A percentile compares a stretch with the other conserved stretches of the same genome.
Conservation (phyloP, 2,329 filamentous ascomycete species). For the Colletotrichum endophyticum region DNA sequence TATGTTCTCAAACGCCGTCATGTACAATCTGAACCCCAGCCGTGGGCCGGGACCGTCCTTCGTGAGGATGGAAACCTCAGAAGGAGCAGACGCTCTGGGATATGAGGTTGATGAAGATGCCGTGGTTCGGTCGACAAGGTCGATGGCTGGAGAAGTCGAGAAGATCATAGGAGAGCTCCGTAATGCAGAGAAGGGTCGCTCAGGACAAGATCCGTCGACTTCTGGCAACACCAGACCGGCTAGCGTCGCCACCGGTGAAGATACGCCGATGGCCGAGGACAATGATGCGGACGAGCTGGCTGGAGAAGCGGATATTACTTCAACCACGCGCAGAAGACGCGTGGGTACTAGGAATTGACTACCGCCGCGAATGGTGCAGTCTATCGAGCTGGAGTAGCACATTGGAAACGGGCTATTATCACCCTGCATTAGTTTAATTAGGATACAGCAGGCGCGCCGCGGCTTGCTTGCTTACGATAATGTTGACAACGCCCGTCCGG, state of each 20-base stretch:
- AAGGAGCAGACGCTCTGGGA: constrained; percentile 54
- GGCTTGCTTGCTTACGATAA: not conserved
- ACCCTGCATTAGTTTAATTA: not conserved
- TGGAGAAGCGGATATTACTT: constrained; percentile 41
- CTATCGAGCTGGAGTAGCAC: not conserved
- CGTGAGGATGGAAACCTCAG: constrained; percentile 39
- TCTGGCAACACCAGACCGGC: constrained; percentile 32
- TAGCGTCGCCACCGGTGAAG: constrained; percentile 45
- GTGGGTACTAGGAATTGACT: constrained; percentile 37
- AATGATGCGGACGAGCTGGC: constrained; percentile 47
- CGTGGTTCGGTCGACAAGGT: constrained; percentile 83
- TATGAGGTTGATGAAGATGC: constrained; percentile 82
- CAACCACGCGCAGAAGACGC: constrained; percentile 39
- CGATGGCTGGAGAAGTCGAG: constrained; percentile 91
- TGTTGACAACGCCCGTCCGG: not conserved
- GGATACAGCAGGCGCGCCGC: not conserved
- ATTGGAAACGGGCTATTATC: not conserved
- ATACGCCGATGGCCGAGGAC: constrained; percentile 48
- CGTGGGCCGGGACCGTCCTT: constrained; percentile 72
- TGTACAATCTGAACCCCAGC: constrained; percentile 91
- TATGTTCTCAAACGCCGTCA: constrained; percentile 97
- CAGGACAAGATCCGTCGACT: constrained; percentile 37
- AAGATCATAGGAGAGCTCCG: constrained; percentile 78
- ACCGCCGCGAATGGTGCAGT: constrained; percentile 8
- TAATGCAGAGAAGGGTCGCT: constrained; percentile 68